Evolutionary conservation across 345 rosid genomes (phyloP).

Genomic region (Hirschfeldia incana): DNA sequence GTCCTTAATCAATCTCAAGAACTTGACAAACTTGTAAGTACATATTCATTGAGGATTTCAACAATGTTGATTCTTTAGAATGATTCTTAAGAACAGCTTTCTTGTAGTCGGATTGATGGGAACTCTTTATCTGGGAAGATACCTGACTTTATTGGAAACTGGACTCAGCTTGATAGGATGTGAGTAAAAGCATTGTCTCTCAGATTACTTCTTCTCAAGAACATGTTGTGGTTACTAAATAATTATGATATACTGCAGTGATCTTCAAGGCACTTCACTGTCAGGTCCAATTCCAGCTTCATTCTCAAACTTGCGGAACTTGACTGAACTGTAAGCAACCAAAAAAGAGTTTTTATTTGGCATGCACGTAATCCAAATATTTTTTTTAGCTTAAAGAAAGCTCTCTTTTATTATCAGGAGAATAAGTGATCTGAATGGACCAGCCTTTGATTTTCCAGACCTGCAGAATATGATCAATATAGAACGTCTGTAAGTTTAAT

Average conservation of each 20-base stretch:
- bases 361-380: not conserved
- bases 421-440: slow-evolving; percentile 64
- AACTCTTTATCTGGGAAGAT: slow-evolving; percentile 67
- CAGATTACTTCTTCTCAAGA: not conserved
- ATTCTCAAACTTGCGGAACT: slow-evolving; percentile 53
- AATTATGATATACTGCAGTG: slow-evolving; percentile 42
- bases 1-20: slow-evolving; percentile 60
- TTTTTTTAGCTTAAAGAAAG: not conserved
- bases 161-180: slow-evolving; percentile 65
- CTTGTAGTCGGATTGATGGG: slow-evolving; percentile 79
- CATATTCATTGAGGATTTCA: not conserved
- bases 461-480: slow-evolving; percentile 34
- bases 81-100: not conserved
- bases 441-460: slow-evolving; percentile 54
- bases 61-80: not conserved
- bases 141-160: slow-evolving; percentile 78
- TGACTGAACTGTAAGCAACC: slow-evolving; percentile 57
- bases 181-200: slow-evolving; percentile 40
- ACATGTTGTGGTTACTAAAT: not conserved
- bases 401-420: slow-evolving; percentile 47
- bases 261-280: slow-evolving; percentile 82
- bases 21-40: slow-evolving; percentile 76
- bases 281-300: slow-evolving; percentile 84
- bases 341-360: not conserved
- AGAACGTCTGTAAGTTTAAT: slow-evolving; percentile 51